Evolutionary conservation across 331 rosid genomes (phyloP).

Genomic region (Erythrophleum ivorense): DNA sequence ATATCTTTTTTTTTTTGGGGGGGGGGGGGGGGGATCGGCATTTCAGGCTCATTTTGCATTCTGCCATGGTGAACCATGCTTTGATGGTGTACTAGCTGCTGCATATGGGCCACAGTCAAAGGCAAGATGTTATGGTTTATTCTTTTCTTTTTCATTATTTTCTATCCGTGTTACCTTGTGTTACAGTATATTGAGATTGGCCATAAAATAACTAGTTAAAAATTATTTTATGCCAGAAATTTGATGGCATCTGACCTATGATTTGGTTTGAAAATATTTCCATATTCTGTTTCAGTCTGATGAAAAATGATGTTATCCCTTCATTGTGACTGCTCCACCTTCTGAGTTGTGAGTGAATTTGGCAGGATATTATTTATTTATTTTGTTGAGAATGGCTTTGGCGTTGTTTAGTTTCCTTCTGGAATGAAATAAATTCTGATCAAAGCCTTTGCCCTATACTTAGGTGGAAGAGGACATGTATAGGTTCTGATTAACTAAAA

Average conservation of each 20-base stretch:
- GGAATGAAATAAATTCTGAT: constrained; percentile 8
- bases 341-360: not conserved
- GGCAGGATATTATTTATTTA: not conserved
- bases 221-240: not conserved
- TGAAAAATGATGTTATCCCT: not conserved
- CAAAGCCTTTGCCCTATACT: not conserved
- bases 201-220: not conserved
- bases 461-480: not conserved
- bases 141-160: not conserved
- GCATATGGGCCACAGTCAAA: constrained; percentile 38
- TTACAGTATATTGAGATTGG: constrained; percentile 14
- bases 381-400: not conserved
- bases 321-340: not conserved
- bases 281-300: constrained; percentile 3
- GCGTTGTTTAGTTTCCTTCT: not conserved
- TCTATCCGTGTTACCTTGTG: not conserved
- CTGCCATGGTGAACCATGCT: constrained; percentile 40
- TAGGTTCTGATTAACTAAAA: not conserved
- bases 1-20: not conserved
- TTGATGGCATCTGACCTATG: not conserved
- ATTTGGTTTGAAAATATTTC: not conserved
- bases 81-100: constrained; percentile 34
- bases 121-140: constrained; percentile 31
- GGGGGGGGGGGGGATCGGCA: not conserved
- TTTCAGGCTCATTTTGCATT: constrained; percentile 47